Conservation (phyloP, 2,329 filamentous ascomycete genomes). For the Fonsecaea pugnacius region DNA sequence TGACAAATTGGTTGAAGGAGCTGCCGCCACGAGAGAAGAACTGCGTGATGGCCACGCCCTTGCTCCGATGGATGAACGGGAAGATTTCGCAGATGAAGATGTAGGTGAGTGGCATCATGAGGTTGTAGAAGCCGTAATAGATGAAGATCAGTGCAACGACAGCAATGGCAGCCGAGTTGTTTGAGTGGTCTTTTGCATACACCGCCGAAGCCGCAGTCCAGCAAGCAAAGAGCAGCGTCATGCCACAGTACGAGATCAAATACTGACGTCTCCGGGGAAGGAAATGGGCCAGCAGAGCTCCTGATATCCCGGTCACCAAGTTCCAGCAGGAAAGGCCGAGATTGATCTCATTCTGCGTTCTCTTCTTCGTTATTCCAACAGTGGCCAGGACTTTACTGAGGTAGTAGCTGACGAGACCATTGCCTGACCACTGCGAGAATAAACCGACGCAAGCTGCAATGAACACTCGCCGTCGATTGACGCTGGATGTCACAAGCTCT, state of each 20-base stretch:
- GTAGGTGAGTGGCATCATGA: slow-evolving; percentile 35
- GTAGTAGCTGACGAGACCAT: slow-evolving; percentile 48
- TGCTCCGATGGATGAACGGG: slow-evolving; percentile 55
- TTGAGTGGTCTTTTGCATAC: slow-evolving; percentile 26
- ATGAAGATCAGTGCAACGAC: slow-evolving; percentile 51
- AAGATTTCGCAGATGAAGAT: slow-evolving; percentile 47
- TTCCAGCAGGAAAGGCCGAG: slow-evolving; percentile 45
- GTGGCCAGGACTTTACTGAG: slow-evolving; percentile 46
- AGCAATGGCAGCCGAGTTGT: slow-evolving; percentile 33
- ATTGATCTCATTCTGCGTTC: slow-evolving; percentile 48
- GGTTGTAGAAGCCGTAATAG: slow-evolving; percentile 48
- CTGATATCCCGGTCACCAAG: slow-evolving; percentile 43
- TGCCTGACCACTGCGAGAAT: slow-evolving; percentile 64
- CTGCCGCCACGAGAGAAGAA: slow-evolving; percentile 26
- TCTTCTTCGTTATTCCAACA: slow-evolving; percentile 43
- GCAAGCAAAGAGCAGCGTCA: slow-evolving; percentile 28
- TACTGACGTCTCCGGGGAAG: slow-evolving; percentile 23
- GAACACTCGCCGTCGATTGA: slow-evolving; percentile 60
- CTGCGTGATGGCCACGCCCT: slow-evolving; percentile 43
- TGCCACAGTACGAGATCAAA: slow-evolving; percentile 23
- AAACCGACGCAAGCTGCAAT: slow-evolving; percentile 59
- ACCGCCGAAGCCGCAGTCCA: slow-evolving; percentile 27
- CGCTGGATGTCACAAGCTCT: slow-evolving; percentile 64
- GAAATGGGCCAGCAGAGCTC: slow-evolving; percentile 41
- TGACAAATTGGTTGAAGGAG: slow-evolving; percentile 31